Evolutionary conservation across 352 stramenopile species (phyloP).

Genomic region (Phytophthora foliorum): DNA sequence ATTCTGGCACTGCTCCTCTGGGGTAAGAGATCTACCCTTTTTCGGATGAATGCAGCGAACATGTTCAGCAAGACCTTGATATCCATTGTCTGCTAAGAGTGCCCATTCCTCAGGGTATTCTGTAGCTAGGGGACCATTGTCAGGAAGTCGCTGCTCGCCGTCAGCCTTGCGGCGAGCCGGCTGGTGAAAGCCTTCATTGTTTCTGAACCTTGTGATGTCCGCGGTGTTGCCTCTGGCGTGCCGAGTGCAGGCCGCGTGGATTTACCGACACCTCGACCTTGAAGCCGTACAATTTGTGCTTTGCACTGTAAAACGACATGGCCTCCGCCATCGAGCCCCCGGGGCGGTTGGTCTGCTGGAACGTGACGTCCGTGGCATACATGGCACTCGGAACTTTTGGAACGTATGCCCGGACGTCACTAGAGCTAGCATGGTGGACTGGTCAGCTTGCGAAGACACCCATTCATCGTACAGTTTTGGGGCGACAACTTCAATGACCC

Average conservation of each 20-base stretch:
- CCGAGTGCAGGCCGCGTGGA: background rate
- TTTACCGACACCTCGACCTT: conserved; percentile 1
- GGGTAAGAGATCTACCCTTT: background rate
- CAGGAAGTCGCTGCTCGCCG: background rate
- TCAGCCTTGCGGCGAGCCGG: background rate
- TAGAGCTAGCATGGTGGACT: background rate
- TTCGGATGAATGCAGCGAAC: background rate
- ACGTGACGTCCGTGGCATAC: background rate
- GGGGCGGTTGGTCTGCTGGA: background rate
- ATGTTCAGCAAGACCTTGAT: background rate
- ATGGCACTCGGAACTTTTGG: background rate
- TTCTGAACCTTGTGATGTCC: background rate
- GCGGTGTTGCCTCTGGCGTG: background rate
- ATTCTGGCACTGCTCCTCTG: background rate
- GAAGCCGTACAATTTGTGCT: conserved; percentile 1
- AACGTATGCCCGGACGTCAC: conserved; percentile 1
- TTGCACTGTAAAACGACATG: conserved; percentile 1
- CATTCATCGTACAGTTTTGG: background rate
- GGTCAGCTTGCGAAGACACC: background rate
- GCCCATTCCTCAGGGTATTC: conserved; percentile 1
- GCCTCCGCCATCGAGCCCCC: background rate
- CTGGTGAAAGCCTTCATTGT: background rate
- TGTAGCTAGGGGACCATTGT: background rate
- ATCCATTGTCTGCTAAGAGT: background rate
- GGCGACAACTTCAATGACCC: background rate